Conservation (phyloP, 495 filamentous ascomycete genomes). For the Sphaerosporella brunnea region DNA sequence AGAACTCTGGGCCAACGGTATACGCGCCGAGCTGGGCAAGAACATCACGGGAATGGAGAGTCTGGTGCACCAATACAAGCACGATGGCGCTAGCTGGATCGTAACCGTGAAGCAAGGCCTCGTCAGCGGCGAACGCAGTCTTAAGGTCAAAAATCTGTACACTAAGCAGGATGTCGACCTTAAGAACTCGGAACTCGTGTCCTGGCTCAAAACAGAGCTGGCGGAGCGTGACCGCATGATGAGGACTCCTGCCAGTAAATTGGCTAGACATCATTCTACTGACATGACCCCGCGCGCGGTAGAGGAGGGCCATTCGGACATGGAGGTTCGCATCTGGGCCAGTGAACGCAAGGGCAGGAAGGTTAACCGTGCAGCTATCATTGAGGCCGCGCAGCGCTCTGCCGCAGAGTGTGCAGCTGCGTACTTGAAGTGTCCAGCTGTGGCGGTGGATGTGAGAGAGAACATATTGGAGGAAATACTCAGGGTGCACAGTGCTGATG, state of each 20-base stretch:
- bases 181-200: conserved; percentile 51
- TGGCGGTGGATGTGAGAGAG: conserved; percentile 77
- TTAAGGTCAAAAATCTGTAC: conserved; percentile 59
- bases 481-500: conserved; percentile 50
- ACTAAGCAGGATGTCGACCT: conserved; percentile 75
- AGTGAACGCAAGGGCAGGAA: conserved; percentile 76
- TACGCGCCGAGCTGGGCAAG: conserved; percentile 83
- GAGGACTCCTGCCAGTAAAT: conserved; percentile 20
- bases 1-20: conserved; percentile 62
- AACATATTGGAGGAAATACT: conserved; percentile 60
- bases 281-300: conserved; percentile 16
- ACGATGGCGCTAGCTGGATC: conserved; percentile 69
- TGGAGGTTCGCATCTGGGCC: conserved; percentile 67
- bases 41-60: conserved; percentile 53
- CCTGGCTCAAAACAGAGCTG: conserved; percentile 66
- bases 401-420: conserved; percentile 45
- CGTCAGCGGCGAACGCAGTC: conserved; percentile 36
- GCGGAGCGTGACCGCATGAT: conserved; percentile 46
- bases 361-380: conserved; percentile 64
- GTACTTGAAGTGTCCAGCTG: conserved; percentile 51
- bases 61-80: conserved; percentile 49
- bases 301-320: conserved; percentile 31
- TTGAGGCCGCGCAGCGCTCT: conserved; percentile 56
- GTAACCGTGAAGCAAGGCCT: conserved; percentile 70
- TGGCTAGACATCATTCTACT: conserved; percentile 17